Conservation (phyloP, 176 grass and related monocot genomes). For the Carex pumila region DNA sequence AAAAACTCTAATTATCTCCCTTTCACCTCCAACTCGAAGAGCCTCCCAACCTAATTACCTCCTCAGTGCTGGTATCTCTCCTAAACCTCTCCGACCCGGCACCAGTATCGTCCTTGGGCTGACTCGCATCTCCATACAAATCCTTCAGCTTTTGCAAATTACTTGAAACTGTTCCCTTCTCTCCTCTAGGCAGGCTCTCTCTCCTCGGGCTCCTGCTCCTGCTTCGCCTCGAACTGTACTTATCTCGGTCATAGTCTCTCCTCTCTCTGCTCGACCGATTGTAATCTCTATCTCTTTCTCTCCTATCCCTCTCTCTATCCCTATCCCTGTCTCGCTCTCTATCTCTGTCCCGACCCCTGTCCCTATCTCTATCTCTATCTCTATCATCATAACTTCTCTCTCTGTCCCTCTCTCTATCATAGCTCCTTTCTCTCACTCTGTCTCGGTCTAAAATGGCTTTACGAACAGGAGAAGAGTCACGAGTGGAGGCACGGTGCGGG, state of each 20-base stretch:
- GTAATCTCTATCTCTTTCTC: conserved; percentile 23
- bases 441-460: conserved; percentile 31
- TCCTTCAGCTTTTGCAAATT: conserved; percentile 88
- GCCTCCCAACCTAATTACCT: conserved; percentile 87
- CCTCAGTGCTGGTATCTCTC: conserved; percentile 65
- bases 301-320: conserved; percentile 36
- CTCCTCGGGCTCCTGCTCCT: conserved; percentile 28
- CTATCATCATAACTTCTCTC: conserved; percentile 39
- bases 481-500: conserved; percentile 91
- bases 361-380: conserved; percentile 26
- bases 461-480: conserved; percentile 79
- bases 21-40: conserved; percentile 72
- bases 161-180: conserved; percentile 45
- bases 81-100: conserved; percentile 29
- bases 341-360: conserved; percentile 34
- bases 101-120: conserved; percentile 29
- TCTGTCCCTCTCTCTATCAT: conserved; percentile 24
- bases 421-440: conserved; percentile 36
- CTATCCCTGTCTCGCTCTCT: conserved; percentile 35
- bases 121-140: conserved; percentile 67
- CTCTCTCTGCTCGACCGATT: conserved; percentile 29
- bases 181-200: conserved; percentile 59
- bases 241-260: conserved; percentile 25
- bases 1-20: neutral
- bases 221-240: conserved; percentile 25